These are phyloP conservation scores for Rosa lucieae DNA, from an alignment of 306 rosid genomes.

Conservation along the genomic window DNA sequence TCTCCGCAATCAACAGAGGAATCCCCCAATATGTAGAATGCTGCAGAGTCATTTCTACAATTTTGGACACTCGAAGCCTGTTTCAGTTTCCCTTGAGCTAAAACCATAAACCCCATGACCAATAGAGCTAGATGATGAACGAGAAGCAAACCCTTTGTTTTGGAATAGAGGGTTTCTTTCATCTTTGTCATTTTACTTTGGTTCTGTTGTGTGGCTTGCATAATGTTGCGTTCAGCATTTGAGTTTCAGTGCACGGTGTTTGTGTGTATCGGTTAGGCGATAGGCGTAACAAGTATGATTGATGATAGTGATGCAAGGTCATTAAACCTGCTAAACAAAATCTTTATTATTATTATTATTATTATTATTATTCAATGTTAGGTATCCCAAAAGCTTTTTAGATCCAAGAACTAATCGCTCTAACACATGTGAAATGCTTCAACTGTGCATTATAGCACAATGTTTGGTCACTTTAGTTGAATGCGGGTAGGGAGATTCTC, in stretches of 20 bases:
- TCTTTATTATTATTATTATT: too few species aligned
- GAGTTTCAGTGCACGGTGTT: not conserved
- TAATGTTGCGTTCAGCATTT: not conserved
- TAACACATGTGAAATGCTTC: too few species aligned
- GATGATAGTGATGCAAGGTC: not conserved
- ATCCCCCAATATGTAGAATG: conserved; percentile 72
- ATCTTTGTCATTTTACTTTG: not conserved
- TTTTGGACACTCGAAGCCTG: not conserved
- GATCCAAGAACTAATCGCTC: too few species aligned
- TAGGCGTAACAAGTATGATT: not conserved
- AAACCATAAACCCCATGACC: conserved; percentile 24
- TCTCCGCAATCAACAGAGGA: conserved; percentile 89
- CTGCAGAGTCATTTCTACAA: conserved; percentile 43
- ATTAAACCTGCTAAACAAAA: too few species aligned
- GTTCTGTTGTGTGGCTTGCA: not conserved
- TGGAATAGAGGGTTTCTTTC: not conserved
- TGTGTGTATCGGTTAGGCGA: conserved; percentile 4
- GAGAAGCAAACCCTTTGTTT: conserved; percentile 8
- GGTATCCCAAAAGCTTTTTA: too few species aligned
- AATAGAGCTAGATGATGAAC: conserved; percentile 26
- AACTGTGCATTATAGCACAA: too few species aligned
- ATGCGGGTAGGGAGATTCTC: too few species aligned
- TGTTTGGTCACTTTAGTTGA: too few species aligned
- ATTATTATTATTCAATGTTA: too few species aligned
- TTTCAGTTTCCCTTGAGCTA: conserved; percentile 24